These are phyloP conservation scores for Pleomassaria siparia DNA, from an alignment of 2,329 filamentous ascomycete genomes.

Conservation along the genomic window DNA sequence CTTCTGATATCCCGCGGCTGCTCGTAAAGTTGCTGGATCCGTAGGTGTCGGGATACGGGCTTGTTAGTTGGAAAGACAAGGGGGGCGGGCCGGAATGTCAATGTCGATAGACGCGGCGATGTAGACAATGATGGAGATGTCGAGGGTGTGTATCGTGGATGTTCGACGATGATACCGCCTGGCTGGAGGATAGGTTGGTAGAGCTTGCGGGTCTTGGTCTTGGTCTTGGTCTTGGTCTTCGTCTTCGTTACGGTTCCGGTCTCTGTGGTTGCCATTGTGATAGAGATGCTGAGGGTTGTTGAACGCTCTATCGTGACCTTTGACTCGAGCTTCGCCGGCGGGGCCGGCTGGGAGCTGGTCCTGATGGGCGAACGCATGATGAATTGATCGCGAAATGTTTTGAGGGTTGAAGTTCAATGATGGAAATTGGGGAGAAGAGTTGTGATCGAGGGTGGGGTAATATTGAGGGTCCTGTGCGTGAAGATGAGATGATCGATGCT, in stretches of 20 bases:
- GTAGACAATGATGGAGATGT: background rate
- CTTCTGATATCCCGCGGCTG: background rate
- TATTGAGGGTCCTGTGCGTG: too few species aligned
- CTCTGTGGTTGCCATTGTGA: background rate
- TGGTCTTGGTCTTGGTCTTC: constrained; percentile 5
- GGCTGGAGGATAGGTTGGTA: constrained; percentile 14
- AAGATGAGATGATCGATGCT: background rate
- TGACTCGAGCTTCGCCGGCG: background rate
- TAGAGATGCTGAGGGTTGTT: constrained; percentile 1
- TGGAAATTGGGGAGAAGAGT: background rate
- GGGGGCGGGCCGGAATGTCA: background rate
- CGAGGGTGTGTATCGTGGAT: constrained; percentile 16
- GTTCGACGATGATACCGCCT: constrained; percentile 20
- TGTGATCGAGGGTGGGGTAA: too few species aligned
- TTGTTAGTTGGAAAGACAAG: background rate
- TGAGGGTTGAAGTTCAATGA: background rate
- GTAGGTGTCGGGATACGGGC: background rate
- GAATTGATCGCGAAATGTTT: background rate
- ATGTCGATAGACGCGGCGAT: background rate
- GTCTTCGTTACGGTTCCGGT: background rate
- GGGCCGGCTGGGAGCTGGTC: background rate
- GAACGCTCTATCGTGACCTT: background rate
- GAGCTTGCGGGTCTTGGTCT: constrained; percentile 1
- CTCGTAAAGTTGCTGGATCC: constrained; percentile 5
- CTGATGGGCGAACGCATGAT: background rate